Evolutionary conservation across 2,329 filamentous ascomycete genomes (phyloP).

Genomic region (Paecilomyces formosus): DNA sequence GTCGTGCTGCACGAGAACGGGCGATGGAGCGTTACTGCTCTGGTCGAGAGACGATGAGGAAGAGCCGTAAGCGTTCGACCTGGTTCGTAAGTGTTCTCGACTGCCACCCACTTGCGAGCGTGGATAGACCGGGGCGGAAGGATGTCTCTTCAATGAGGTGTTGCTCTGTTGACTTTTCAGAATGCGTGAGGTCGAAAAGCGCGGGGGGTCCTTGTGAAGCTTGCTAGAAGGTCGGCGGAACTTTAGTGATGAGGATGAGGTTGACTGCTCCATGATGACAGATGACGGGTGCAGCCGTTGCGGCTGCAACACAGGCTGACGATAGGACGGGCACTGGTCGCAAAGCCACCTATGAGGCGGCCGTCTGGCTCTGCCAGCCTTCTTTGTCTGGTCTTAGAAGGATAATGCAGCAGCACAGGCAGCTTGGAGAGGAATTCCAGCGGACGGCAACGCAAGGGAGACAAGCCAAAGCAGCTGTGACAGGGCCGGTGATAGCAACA

Average conservation of each 20-base stretch:
- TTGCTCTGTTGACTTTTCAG: slow-evolving; percentile 37
- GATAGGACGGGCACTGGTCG: not conserved
- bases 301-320: not conserved
- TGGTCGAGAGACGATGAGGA: slow-evolving; percentile 42
- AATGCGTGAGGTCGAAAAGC: slow-evolving; percentile 29
- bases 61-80: slow-evolving; percentile 40
- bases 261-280: slow-evolving; percentile 29
- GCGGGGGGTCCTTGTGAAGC: slow-evolving; percentile 39
- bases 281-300: slow-evolving; percentile 7
- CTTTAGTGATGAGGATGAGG: slow-evolving; percentile 31
- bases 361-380: not conserved
- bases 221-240: slow-evolving; percentile 35
- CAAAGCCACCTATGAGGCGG: not conserved
- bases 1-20: slow-evolving; percentile 26
- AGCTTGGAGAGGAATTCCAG: not conserved
- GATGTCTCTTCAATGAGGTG: slow-evolving; percentile 38
- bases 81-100: slow-evolving; percentile 37
- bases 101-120: slow-evolving; percentile 32
- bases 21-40: slow-evolving; percentile 32
- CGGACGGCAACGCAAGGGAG: not conserved
- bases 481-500: not conserved
- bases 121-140: slow-evolving; percentile 39
- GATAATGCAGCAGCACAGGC: not conserved
- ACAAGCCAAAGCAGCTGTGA: not conserved
- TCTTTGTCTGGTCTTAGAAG: not conserved